Conservation (phyloP, 345 rosid genomes). For the Angophora floribunda region DNA sequence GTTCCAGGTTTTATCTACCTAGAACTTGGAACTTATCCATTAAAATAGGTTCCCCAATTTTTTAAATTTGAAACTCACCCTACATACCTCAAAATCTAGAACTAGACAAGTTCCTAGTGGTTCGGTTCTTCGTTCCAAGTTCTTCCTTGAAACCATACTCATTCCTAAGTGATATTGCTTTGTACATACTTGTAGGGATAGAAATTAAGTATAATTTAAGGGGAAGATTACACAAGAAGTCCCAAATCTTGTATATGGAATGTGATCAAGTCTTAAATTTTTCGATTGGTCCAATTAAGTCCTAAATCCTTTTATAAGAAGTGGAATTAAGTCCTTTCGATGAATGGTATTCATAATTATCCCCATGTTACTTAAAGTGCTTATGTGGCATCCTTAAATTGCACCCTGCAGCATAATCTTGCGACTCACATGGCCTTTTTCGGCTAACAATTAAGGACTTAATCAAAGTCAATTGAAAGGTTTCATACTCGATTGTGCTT, state of each 20-base stretch:
- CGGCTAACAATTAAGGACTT: neutral
- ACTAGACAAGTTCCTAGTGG: too few species aligned
- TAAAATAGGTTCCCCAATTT: too few species aligned
- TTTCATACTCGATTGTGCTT: fast-evolving
- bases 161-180: neutral
- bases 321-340: neutral
- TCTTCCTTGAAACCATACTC: too few species aligned
- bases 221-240: neutral
- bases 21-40: too few species aligned
- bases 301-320: too few species aligned
- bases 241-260: neutral
- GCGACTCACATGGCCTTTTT: neutral
- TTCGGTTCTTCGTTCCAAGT: too few species aligned
- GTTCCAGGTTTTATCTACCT: too few species aligned
- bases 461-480: neutral
- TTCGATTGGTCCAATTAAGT: neutral
- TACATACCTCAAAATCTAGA: too few species aligned
- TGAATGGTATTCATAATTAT: neutral
- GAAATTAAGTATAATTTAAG: neutral
- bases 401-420: neutral
- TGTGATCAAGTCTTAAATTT: fast-evolving
- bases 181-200: neutral
- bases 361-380: neutral
- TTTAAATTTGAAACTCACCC: too few species aligned
- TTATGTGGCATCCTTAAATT: neutral